Evolutionary conservation across 345 rosid species (phyloP), one percentile per base, ranked within the genome.

Genomic region (Pelargonium nanum): DNA sequence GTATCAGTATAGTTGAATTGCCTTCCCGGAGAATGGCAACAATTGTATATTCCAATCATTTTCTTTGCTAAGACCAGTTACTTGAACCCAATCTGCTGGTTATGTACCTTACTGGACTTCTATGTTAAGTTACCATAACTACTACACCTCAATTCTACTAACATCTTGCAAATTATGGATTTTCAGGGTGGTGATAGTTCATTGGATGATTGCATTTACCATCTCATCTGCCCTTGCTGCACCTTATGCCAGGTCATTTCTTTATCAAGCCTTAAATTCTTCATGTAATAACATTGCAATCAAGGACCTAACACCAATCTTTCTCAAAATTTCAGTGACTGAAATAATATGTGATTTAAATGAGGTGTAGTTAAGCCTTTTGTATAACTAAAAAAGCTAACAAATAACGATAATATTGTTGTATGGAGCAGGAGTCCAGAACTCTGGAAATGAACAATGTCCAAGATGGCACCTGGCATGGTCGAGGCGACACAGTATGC

Each of bases 361-460:
- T n/a, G n/a, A n/a, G n/a, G 20, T 34, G 20, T 55, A 10, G 5
- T 22, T 6, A 44, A 28, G 6, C 23, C 19, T 13, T 26, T 57
- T 12, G 12, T 23, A 7, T 26, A 5, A 13, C 55, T 25, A 34
- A 30, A 59, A n/a, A 26, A 34, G 7, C 19, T 68, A 24, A 2
- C 24, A 16, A 55, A 1, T 20, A 1, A 40, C 16, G 50, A 6
- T 62, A 19, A 7, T 26, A 22, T 59, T 65, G 55, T 22, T 57
- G 60, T 55, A 24, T 57, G 65, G 62, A 67, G 69, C 77, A 92
- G 98, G 95, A 88, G 65, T 80, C 96, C 8, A 80, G 91, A 76
- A 92, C 98, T 4, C 57, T 92, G 72, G 98, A 89, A 81, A 92
- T 92, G 82, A 92, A 92, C 79, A 92, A 92, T 67, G 95, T 92